phyloP scores from a whole-genome alignment of 1,284 basidiomycete genomes.

The Afroboletus lepidellus region DNA sequence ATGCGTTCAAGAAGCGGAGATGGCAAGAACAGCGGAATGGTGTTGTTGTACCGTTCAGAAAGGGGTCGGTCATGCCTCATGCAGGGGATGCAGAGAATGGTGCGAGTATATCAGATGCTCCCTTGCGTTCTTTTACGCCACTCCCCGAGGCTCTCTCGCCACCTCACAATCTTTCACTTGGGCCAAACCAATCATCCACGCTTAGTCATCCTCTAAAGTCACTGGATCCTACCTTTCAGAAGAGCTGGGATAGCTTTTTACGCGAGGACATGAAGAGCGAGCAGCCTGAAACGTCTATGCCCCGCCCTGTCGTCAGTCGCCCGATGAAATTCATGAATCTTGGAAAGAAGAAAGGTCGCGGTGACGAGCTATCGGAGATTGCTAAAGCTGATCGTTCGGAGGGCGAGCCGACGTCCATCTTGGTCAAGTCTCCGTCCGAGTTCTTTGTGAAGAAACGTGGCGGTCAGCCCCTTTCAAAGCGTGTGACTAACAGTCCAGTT shows the following conservation, averaged over 20 bases:
- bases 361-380: constrained; percentile 36
- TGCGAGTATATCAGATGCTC: constrained; percentile 27
- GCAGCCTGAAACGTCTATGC: constrained; percentile 10
- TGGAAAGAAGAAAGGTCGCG: constrained; percentile 26
- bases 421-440: constrained; percentile 27
- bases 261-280: constrained; percentile 33
- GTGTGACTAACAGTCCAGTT: constrained; percentile 22
- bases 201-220: constrained; percentile 31
- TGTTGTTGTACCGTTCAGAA: too few relatives aligned
- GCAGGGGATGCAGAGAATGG: constrained; percentile 31
- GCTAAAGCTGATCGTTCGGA: constrained; percentile 7
- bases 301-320: constrained; percentile 31
- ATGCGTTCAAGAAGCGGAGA: constrained; percentile 46
- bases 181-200: constrained; percentile 44
- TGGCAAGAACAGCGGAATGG: constrained; percentile 52
- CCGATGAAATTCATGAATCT: constrained; percentile 47
- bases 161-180: too few relatives aligned
- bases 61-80: constrained; percentile 17
- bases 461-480: constrained; percentile 15
- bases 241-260: constrained; percentile 53
- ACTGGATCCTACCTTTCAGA: constrained; percentile 37
- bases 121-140: constrained; percentile 49
- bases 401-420: constrained; percentile 22
- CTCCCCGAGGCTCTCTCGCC: constrained; percentile 39
- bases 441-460: constrained; percentile 26